Evolutionary conservation across 2,329 filamentous ascomycete genomes (phyloP).

Genomic region (Penicillium sp.): DNA sequence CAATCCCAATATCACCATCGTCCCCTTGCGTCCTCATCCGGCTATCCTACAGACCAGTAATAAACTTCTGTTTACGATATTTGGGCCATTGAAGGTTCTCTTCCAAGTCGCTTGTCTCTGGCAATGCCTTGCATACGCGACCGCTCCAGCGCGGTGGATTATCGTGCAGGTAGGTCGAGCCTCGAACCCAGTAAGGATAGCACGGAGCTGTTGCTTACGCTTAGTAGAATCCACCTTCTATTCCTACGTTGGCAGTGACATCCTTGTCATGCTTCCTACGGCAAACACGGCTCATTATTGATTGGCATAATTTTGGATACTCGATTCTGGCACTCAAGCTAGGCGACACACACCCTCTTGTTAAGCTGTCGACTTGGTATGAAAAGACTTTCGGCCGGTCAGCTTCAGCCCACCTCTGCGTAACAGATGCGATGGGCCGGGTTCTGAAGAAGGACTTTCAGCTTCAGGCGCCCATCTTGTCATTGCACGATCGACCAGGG

Average conservation of each 20-base stretch:
- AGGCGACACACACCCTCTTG: constrained; percentile 71
- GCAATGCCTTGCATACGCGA: constrained; percentile 72
- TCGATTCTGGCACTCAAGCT: constrained; percentile 80
- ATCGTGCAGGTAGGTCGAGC: constrained; percentile 69
- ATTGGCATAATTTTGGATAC: constrained; percentile 99
- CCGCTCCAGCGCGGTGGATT: constrained; percentile 80
- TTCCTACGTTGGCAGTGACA: constrained; percentile 83
- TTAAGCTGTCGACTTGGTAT: constrained; percentile 76
- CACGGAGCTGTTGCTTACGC: not conserved
- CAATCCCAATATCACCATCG: constrained; percentile 72
- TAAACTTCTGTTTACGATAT: constrained; percentile 75
- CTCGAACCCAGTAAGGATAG: not conserved
- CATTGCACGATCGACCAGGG: constrained; percentile 86
- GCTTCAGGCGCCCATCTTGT: constrained; percentile 68
- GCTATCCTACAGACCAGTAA: constrained; percentile 69
- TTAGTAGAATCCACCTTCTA: constrained; percentile 85
- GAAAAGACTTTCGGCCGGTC: constrained; percentile 73
- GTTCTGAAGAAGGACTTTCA: constrained; percentile 72
- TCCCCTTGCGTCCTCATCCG: constrained; percentile 73
- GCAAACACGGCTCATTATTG: constrained; percentile 81
- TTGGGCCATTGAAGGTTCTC: constrained; percentile 82
- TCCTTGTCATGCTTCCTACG: constrained; percentile 75
- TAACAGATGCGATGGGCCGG: constrained; percentile 85
- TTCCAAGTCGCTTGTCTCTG: constrained; percentile 80
- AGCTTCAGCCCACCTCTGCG: constrained; percentile 79